Evolutionary conservation across 2,329 filamentous ascomycete species (phyloP).

Genomic region (Scedosporium boydii): DNA sequence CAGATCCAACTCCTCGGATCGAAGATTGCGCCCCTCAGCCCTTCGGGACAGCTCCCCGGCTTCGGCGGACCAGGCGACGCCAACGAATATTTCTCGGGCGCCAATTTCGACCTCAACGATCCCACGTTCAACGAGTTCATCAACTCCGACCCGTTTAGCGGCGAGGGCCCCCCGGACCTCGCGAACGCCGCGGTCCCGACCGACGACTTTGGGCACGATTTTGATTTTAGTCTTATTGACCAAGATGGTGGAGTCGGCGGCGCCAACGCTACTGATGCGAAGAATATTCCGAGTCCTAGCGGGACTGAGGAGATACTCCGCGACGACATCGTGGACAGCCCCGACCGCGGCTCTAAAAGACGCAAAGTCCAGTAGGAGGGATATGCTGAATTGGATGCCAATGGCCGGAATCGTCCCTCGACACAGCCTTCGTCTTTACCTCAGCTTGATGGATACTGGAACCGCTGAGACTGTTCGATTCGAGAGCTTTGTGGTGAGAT

Average conservation of each 20-base stretch:
- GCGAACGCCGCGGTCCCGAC: background rate
- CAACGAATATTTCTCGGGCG: constrained; percentile 18
- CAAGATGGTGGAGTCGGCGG: constrained; percentile 1
- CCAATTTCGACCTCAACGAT: constrained; percentile 30
- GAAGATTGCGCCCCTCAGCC: constrained; percentile 69
- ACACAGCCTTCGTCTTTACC: background rate
- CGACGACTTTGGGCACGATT: constrained; percentile 26
- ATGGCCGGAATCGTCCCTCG: background rate
- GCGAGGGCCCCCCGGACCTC: constrained; percentile 18
- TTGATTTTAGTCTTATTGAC: constrained; percentile 31
- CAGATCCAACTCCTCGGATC: constrained; percentile 68
- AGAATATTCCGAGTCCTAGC: constrained; percentile 34
- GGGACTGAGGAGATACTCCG: constrained; percentile 41
- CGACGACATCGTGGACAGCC: constrained; percentile 23
- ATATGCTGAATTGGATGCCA: background rate
- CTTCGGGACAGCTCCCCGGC: constrained; percentile 69
- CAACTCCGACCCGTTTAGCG: constrained; percentile 26
- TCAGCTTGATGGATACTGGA: background rate
- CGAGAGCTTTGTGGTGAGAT: background rate
- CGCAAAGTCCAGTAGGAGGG: constrained; percentile 5
- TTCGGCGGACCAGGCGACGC: constrained; percentile 34
- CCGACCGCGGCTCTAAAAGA: constrained; percentile 2
- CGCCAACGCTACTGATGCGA: constrained; percentile 10
- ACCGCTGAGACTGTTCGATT: too few relatives aligned
- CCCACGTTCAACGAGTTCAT: constrained; percentile 27